Evolutionary conservation across 148 eudicot species (phyloP).

Genomic region (Fagopyrum esculentum): DNA sequence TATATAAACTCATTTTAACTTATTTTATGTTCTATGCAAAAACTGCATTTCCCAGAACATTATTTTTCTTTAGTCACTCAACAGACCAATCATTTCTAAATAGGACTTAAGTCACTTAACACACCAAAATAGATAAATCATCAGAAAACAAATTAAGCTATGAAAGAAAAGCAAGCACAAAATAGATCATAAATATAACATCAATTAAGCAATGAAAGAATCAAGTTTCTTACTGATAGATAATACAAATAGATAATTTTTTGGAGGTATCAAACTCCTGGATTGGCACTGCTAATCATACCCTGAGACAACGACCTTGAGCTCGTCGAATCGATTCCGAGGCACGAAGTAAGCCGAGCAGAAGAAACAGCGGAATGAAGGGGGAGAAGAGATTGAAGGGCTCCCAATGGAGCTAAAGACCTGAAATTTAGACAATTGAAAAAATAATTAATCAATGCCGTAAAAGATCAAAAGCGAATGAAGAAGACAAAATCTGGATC

Average conservation of each 20-base stretch:
- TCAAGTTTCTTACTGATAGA: constrained; percentile 33
- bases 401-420: constrained; percentile 61
- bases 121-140: background rate
- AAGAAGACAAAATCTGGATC: background rate
- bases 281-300: constrained; percentile 93
- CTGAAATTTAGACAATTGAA: constrained; percentile 36
- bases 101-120: background rate
- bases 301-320: constrained; percentile 95
- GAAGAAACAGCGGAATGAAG: constrained; percentile 78
- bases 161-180: background rate
- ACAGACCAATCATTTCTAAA: background rate
- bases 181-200: background rate
- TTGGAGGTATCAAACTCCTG: constrained; percentile 80
- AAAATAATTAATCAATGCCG: background rate
- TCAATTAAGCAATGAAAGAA: constrained; percentile 15
- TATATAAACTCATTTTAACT: too few relatives aligned
- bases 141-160: background rate
- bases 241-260: constrained; percentile 19
- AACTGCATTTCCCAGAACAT: background rate
- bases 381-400: constrained; percentile 72
- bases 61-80: background rate
- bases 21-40: too few relatives aligned
- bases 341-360: constrained; percentile 76
- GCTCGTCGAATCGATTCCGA: constrained; percentile 62
- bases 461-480: background rate